phyloP scores from a whole-genome alignment of 768 basidiomycete species.

The Hortiboletus campestris region DNA sequence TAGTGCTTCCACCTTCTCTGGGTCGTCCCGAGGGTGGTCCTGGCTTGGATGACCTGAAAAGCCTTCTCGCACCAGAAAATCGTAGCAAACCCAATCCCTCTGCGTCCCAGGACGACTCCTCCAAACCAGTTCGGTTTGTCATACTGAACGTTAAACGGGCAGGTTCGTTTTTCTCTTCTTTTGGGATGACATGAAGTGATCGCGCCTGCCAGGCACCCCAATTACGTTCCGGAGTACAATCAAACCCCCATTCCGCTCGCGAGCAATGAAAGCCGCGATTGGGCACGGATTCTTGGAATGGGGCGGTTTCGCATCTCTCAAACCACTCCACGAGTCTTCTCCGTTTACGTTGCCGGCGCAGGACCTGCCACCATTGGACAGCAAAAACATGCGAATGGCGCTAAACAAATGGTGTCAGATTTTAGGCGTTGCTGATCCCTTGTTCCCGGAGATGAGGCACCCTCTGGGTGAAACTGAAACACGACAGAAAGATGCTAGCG shows the following conservation, averaged over 20 bases:
- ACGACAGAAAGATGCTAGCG: not conserved
- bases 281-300: conserved; percentile 34
- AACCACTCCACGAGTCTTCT: conserved; percentile 30
- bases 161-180: conserved; percentile 17
- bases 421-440: conserved; percentile 29
- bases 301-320: conserved; percentile 31
- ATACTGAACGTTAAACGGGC: conserved; percentile 21
- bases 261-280: conserved; percentile 28
- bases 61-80: conserved; percentile 24
- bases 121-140: conserved; percentile 8
- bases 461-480: conserved; percentile 1
- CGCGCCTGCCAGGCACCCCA: conserved; percentile 8
- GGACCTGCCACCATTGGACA: conserved; percentile 18
- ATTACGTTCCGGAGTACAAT: conserved; percentile 21
- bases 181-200: not conserved
- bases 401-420: conserved; percentile 37
- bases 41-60: conserved; percentile 31
- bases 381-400: conserved; percentile 29
- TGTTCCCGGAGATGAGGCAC: conserved; percentile 30
- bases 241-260: conserved; percentile 30
- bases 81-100: not conserved
- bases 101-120: conserved; percentile 2
- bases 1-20: conserved; percentile 27
- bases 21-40: conserved; percentile 31
- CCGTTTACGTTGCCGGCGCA: conserved; percentile 22